phyloP scores from a whole-genome alignment of 2,329 filamentous ascomycete species.

The Aspergillus glaucus region DNA sequence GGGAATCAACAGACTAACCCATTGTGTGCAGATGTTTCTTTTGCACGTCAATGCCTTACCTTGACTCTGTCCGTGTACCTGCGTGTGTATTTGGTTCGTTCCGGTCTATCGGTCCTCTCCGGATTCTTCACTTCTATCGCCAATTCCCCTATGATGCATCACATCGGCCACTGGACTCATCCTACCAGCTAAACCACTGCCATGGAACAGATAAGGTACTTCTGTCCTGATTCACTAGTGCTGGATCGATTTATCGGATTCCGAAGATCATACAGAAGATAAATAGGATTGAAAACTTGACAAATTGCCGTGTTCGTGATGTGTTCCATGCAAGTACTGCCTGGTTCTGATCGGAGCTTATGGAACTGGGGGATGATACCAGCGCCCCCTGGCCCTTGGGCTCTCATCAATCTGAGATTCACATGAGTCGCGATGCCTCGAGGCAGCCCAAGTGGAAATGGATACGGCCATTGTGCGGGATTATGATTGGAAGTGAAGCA shows the following conservation, averaged over 20 bases:
- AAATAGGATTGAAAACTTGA: neutral
- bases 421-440: too few species aligned
- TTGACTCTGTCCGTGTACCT: too few species aligned
- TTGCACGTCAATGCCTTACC: too few species aligned
- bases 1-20: too few species aligned
- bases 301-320: neutral
- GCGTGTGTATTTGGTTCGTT: too few species aligned
- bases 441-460: too few species aligned
- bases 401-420: neutral
- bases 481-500: too few species aligned
- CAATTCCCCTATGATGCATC: neutral
- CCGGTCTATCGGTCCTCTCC: neutral
- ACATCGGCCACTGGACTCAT: neutral
- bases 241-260: neutral
- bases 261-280: neutral
- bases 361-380: neutral
- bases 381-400: neutral
- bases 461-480: too few species aligned
- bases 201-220: too few species aligned
- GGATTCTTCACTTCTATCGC: neutral
- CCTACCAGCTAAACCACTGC: too few species aligned
- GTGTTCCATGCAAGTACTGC: neutral
- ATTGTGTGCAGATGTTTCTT: too few species aligned
- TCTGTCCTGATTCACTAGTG: neutral
- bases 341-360: neutral